phyloP scores from a whole-genome alignment of 2,329 filamentous ascomycete species.

The Microcyclospora pomicola region DNA sequence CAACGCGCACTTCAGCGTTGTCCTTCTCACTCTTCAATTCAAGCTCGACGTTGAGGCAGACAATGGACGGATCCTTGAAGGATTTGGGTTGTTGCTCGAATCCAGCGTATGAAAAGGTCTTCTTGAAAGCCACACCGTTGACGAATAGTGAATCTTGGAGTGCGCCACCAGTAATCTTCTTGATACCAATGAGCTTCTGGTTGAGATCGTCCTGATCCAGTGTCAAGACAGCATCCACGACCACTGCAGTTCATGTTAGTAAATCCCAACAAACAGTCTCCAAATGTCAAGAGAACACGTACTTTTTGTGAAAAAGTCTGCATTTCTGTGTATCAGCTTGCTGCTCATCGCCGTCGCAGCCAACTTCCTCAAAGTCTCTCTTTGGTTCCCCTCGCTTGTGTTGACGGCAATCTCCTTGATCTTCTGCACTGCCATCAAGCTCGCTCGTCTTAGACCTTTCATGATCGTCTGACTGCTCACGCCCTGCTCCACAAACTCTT shows the following conservation, averaged over 20 bases:
- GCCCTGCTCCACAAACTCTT: slow-evolving; percentile 89
- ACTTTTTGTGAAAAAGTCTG: slow-evolving; percentile 96
- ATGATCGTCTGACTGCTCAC: slow-evolving; percentile 96
- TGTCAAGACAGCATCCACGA: slow-evolving; percentile 88
- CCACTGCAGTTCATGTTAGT: slow-evolving; percentile 48
- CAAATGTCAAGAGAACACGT: slow-evolving; percentile 21
- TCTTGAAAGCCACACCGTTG: slow-evolving; percentile 98
- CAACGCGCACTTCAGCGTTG: slow-evolving; percentile 94
- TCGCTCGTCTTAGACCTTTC: slow-evolving; percentile 83
- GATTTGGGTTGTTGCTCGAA: slow-evolving; percentile 98
- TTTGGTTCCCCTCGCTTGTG: slow-evolving; percentile 67
- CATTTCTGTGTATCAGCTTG: slow-evolving; percentile 97
- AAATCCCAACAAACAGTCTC: slow-evolving; percentile 11
- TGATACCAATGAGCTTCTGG: slow-evolving; percentile 94
- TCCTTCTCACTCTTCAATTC: slow-evolving; percentile 99
- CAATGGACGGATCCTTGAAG: slow-evolving; percentile 88
- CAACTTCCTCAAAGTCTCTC: slow-evolving; percentile 78
- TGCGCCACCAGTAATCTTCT: slow-evolving; percentile 94
- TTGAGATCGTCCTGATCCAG: slow-evolving; percentile 95
- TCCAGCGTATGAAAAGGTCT: slow-evolving; percentile 97
- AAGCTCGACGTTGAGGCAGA: slow-evolving; percentile 93
- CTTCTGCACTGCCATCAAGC: slow-evolving; percentile 89
- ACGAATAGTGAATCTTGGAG: slow-evolving; percentile 94
- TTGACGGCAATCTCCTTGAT: slow-evolving; percentile 92
- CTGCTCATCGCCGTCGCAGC: slow-evolving; percentile 97